A percentile compares a stretch with the other conserved stretches of the same genome.
These are phyloP conservation scores for Pseudodiploospora longispora DNA, from an alignment of 2,329 filamentous ascomycete genomes.

Conservation along the genomic window DNA sequence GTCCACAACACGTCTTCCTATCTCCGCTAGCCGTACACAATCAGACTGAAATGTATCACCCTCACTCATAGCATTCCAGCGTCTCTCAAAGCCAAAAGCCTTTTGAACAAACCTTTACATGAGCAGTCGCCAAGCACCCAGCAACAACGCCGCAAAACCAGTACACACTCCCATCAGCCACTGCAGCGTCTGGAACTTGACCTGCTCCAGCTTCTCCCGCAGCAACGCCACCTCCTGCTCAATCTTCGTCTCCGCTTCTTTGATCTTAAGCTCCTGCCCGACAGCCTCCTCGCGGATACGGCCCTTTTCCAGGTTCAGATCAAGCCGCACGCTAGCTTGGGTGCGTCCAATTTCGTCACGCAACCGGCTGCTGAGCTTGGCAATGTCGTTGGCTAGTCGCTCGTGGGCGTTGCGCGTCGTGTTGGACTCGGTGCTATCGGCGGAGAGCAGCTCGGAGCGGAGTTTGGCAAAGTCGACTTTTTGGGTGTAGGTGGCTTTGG, in stretches of 20 bases:
- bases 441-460: conserved; percentile 83
- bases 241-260: conserved; percentile 97
- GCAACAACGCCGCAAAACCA: conserved; percentile 56
- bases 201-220: conserved; percentile 85
- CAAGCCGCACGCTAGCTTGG: conserved; percentile 83
- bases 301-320: conserved; percentile 94
- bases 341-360: conserved; percentile 92
- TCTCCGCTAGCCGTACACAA: too few relatives aligned
- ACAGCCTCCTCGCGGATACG: conserved; percentile 94
- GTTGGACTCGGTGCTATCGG: conserved; percentile 84
- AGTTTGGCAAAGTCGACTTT: conserved; percentile 98
- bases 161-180: conserved; percentile 88
- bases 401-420: conserved; percentile 87
- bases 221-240: conserved; percentile 93
- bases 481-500: conserved; percentile 71
- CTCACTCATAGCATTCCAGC: too few relatives aligned
- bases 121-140: conserved; percentile 63
- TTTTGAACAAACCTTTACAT: conserved; percentile 36
- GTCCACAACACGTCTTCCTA: too few relatives aligned
- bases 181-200: conserved; percentile 96
- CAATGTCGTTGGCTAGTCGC: conserved; percentile 85
- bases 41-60: too few relatives aligned
- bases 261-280: conserved; percentile 93
- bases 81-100: too few relatives aligned
- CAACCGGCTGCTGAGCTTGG: conserved; percentile 81